Base-by-base conservation (phyloP, 768 basidiomycete genomes). In the Butyriboletus loyo region DNA sequence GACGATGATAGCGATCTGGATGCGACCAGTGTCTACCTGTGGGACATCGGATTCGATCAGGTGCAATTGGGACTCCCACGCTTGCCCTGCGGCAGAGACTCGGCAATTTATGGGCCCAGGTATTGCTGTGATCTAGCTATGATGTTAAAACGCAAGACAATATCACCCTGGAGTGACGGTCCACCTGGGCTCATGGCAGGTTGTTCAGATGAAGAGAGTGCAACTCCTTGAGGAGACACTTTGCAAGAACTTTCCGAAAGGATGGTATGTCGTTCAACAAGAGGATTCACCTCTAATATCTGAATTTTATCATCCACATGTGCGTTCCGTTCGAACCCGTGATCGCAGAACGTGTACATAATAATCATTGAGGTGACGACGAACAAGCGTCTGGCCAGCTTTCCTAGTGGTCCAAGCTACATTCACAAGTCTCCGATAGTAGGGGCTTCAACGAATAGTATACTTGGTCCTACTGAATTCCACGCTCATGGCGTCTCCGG, bases 401-500 rank as follows among this genome's bases (percentile, higher is more conserved):
- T 27, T 27, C 27, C 27, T 27, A 8, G 27, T 27, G 5, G 27
- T 27, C 37, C 37, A 38, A 39, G 14, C 22, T 39, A 15, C 38
- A 22, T 14, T 24, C 22, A 15, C 38, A 9, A 2, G 17, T 25
- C 25, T 11, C n/a, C 8, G 17, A 25, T n/a, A n/a, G 17, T 7
- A 6, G 25, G 10, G 41, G 25, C 1, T 42, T 27, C 17, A 19
- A 9, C 5, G 24, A 9, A 19, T 45, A 44, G 9, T 31, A 45
- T 9, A 46, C 41, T 30, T 5, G 40, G 5, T n/a, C 10, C 0
- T 0, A 2, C 0, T 1, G 10, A 27, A 27, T 27, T 27, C 25
- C 25, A 25, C 17, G 40, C 25, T 42, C 40, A 42, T 9, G 3
- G 3, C n/a, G n/a, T 27, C 41, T n/a, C 25, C 41, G 3, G 25